Conservation (phyloP, 345 rosid species). For the Sisymbrium irio region DNA sequence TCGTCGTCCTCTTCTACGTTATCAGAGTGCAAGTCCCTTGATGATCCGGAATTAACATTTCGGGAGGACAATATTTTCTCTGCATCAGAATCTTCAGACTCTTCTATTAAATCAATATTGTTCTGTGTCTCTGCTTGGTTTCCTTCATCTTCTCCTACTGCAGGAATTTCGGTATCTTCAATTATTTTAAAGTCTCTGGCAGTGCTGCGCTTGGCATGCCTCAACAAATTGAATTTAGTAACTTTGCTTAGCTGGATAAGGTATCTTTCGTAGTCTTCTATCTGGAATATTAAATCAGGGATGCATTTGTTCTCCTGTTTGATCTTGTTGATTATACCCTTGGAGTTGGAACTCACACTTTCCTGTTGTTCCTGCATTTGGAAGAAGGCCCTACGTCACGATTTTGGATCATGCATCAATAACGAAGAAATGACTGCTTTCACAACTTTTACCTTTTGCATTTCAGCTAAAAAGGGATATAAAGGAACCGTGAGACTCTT, state of each 20-base stretch:
- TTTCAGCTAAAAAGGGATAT: no score
- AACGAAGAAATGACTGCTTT: no score
- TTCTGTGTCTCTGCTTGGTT: conserved; percentile 27
- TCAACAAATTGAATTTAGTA: conserved; percentile 66
- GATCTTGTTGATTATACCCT: no score
- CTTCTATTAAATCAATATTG: conserved; percentile 31
- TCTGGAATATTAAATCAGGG: conserved; percentile 77
- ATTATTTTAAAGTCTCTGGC: conserved; percentile 72
- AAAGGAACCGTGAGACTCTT: no score
- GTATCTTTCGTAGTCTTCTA: conserved; percentile 76
- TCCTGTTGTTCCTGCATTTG: no score
- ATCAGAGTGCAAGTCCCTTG: conserved; percentile 38
- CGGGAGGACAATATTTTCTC: conserved; percentile 34
- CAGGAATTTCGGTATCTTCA: conserved; percentile 37
- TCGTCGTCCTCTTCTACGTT: no score
- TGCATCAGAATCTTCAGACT: conserved; percentile 36
- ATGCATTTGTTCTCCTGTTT: conserved; percentile 84
- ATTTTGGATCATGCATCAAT: no score
- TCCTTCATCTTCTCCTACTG: conserved; percentile 35
- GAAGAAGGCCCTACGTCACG: no score
- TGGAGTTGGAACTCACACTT: conserved; percentile 36
- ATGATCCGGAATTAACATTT: conserved; percentile 30
- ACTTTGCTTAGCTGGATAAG: conserved; percentile 76
- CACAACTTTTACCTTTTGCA: no score
- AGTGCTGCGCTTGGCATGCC: conserved; percentile 85